Base-by-base conservation (phyloP, 176 grass and related monocot genomes). In the Aegilops bicornis region DNA sequence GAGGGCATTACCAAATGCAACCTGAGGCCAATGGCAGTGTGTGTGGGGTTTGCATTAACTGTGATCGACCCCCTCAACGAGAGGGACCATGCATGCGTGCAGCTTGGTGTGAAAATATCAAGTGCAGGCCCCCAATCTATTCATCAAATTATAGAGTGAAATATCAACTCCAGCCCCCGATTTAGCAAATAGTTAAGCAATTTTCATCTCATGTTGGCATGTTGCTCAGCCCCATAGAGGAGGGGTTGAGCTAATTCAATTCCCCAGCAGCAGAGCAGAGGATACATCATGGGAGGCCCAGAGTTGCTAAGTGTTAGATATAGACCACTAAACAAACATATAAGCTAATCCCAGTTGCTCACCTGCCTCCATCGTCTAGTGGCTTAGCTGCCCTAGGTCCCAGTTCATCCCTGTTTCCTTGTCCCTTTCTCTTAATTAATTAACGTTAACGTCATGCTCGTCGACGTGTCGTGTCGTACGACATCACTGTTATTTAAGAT, bases 311-410 rank as follows among this genome's bases (percentile, higher is more conserved):
- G 30, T 48, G n/a, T n/a, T n/a, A 23, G 50, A 74, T 63, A 48
- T 11, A 15, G 33, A 70, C 17, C 35, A 69, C 66, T 20, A 69
- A 68, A 36, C 31, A 19, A 50, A 42, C n/a, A 73, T 16, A 23
- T 23, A 19, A 30, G 73, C 12, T 88, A 79, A 64, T 84, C 80
- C 33, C 6, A 79, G 81, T 79, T 79, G 81, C 65, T 89, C 52
- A 89, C 87, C 75, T 79, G 58, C 75, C 27, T 52, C 69, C 54
- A 58, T 58, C 47, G 54, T 75, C 33, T 0, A 61, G 73, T 52
- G n/a, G 87, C 29, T 79, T 84, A 88, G 61, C 87, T 79, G 52
- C 81, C 52, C 52, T 50, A 76, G 73, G 7, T 10, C 37, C 20
- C 52, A 76, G 42, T 87, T 71, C 50, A 78, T 79, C 10, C 33